Evolutionary conservation across 139 green algal species (phyloP).

Genomic region (Helicosporidium sp.): DNA sequence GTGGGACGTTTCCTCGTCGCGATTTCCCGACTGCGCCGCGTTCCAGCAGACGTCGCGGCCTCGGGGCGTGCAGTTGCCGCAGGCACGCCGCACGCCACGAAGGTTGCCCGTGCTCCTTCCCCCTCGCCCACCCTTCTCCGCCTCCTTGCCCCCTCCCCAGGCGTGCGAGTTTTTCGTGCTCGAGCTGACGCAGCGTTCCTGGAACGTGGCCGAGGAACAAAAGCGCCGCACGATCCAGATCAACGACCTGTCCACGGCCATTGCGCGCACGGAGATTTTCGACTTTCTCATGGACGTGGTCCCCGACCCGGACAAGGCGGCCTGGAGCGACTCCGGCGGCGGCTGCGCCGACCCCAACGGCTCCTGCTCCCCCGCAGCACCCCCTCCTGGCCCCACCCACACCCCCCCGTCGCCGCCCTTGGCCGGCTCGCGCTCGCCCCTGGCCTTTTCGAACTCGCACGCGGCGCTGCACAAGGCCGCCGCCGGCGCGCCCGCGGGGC

Average conservation of each 20-base stretch:
- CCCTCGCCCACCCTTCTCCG: neutral
- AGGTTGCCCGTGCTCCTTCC: neutral
- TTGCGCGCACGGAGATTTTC: constrained; percentile 83
- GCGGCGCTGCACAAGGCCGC: no score
- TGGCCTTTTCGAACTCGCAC: no score
- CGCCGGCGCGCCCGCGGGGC: no score
- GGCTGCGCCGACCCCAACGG: neutral
- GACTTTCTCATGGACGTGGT: constrained; percentile 95
- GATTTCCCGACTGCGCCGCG: no score
- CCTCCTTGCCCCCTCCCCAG: constrained; percentile 8
- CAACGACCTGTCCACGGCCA: constrained; percentile 84
- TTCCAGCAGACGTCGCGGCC: no score
- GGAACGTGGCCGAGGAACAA: constrained; percentile 86
- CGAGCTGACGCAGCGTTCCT: constrained; percentile 76
- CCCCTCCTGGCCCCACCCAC: no score
- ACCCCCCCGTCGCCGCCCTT: no score
- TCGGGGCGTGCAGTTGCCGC: no score
- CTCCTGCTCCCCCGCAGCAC: neutral
- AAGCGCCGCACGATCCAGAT: constrained; percentile 88
- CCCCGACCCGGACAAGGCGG: constrained; percentile 41
- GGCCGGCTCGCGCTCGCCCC: no score
- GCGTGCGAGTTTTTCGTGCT: constrained; percentile 90
- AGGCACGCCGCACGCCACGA: no score
- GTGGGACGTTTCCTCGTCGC: no score
- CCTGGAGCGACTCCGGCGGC: no score